These are phyloP conservation scores for Trichopus zeylanicus DNA, from an alignment of 116 monocot species.

Conservation along the genomic window DNA sequence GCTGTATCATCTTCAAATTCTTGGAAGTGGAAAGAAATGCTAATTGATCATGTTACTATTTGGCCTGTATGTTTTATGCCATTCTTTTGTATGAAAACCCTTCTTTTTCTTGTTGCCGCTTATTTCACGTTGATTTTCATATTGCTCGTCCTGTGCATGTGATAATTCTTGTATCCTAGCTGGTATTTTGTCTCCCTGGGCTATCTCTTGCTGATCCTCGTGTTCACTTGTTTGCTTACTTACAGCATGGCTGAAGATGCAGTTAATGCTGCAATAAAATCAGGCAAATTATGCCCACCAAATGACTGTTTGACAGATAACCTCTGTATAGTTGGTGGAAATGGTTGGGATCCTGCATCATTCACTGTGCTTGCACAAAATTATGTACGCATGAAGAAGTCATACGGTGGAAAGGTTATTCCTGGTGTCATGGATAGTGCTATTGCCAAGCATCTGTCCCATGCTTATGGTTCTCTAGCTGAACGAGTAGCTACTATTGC, in stretches of 20 bases:
- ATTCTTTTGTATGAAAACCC: no score
- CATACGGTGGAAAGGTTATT: constrained; percentile 64
- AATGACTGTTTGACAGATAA: constrained; percentile 71
- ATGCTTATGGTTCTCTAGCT: constrained; percentile 82
- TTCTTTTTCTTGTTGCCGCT: no score
- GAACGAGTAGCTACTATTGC: constrained; percentile 81
- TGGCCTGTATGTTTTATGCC: no score
- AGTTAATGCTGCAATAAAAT: constrained; percentile 77
- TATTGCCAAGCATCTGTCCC: constrained; percentile 79
- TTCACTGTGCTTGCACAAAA: constrained; percentile 81
- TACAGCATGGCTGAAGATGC: constrained; percentile 99
- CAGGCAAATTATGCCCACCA: constrained; percentile 70
- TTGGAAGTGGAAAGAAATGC: no score
- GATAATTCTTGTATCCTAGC: no score
- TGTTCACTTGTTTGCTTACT: background rate
- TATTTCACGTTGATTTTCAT: no score
- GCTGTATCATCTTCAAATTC: no score
- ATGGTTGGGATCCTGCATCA: constrained; percentile 82
- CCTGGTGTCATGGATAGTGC: constrained; percentile 79
- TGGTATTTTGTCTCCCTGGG: no score
- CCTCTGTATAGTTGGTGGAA: constrained; percentile 60
- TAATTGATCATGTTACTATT: no score
- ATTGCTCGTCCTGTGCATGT: no score
- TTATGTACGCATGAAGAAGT: constrained; percentile 79
- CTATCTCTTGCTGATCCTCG: background rate